These are phyloP conservation scores for Penicillium parvum DNA, from an alignment of 495 filamentous ascomycete genomes.

Conservation along the genomic window DNA sequence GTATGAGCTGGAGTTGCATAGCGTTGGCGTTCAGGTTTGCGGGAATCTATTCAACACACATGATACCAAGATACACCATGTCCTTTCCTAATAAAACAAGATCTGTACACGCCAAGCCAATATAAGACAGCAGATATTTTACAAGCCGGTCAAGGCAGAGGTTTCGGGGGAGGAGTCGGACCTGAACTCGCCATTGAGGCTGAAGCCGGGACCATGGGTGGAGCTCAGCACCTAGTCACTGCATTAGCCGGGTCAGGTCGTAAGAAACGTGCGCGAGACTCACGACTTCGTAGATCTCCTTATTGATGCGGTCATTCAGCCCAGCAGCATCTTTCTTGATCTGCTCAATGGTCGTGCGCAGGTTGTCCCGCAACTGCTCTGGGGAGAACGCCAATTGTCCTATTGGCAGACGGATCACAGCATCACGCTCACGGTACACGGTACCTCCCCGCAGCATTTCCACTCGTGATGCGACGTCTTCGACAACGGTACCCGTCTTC, in stretches of 20 bases:
- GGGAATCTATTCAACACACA: conserved; percentile 34
- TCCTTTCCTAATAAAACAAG: conserved; percentile 45
- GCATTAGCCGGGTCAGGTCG: neutral
- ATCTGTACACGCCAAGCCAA: conserved; percentile 38
- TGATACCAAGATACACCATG: conserved; percentile 51
- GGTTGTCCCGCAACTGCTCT: conserved; percentile 77
- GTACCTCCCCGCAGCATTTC: conserved; percentile 76
- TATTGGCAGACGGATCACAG: conserved; percentile 80
- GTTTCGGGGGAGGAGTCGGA: conserved; percentile 52
- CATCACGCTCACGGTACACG: conserved; percentile 80
- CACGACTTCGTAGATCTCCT: conserved; percentile 87
- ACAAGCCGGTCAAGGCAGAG: conserved; percentile 37
- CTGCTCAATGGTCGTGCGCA: conserved; percentile 68
- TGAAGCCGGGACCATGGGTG: conserved; percentile 80
- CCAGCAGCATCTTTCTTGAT: conserved; percentile 71
- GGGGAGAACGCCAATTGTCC: conserved; percentile 90
- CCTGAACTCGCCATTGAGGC: conserved; percentile 72
- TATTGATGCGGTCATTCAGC: conserved; percentile 66
- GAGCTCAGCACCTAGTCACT: conserved; percentile 69
- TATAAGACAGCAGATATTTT: conserved; percentile 38
- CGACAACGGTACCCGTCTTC: conserved; percentile 84
- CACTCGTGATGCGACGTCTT: conserved; percentile 64
- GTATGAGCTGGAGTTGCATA: conserved; percentile 33
- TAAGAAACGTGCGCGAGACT: conserved; percentile 15
- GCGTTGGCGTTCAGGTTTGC: conserved; percentile 37